Conservation (phyloP, 2,329 filamentous ascomycete genomes). For the Juglanconis oblonga region DNA sequence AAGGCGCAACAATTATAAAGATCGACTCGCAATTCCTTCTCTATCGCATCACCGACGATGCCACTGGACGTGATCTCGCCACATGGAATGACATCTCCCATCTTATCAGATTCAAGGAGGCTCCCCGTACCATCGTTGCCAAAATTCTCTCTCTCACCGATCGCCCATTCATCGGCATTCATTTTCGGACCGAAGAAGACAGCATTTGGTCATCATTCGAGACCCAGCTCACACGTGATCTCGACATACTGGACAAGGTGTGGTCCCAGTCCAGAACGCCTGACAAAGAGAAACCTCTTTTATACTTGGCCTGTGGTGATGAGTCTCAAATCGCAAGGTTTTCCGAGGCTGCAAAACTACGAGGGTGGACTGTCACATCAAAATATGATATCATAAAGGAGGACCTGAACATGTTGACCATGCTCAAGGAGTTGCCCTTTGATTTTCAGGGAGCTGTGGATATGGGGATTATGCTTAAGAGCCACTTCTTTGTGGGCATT, state of each 20-base stretch:
- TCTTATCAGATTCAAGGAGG: conserved; percentile 30
- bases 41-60: conserved; percentile 35
- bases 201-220: conserved; percentile 35
- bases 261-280: conserved; percentile 26
- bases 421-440: conserved; percentile 25
- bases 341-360: conserved; percentile 24
- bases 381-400: conserved; percentile 28
- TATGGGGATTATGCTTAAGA: conserved; percentile 28
- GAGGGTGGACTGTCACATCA: conserved; percentile 33
- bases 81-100: conserved; percentile 33
- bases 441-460: conserved; percentile 30
- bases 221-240: conserved; percentile 30
- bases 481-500: conserved; percentile 28
- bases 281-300: conserved; percentile 24
- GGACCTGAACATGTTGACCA: conserved; percentile 20
- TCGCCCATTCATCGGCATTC: conserved; percentile 31
- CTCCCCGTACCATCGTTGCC: conserved; percentile 25
- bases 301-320: conserved; percentile 35
- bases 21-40: conserved; percentile 30
- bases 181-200: conserved; percentile 35
- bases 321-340: conserved; percentile 30
- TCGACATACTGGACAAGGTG: conserved; percentile 31
- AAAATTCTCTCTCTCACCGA: conserved; percentile 24
- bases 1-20: conserved; percentile 29
- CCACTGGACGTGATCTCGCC: conserved; percentile 29